Evolutionary conservation across 768 basidiomycete genomes (phyloP).

Genomic region (Hydnomerulius pinastri): DNA sequence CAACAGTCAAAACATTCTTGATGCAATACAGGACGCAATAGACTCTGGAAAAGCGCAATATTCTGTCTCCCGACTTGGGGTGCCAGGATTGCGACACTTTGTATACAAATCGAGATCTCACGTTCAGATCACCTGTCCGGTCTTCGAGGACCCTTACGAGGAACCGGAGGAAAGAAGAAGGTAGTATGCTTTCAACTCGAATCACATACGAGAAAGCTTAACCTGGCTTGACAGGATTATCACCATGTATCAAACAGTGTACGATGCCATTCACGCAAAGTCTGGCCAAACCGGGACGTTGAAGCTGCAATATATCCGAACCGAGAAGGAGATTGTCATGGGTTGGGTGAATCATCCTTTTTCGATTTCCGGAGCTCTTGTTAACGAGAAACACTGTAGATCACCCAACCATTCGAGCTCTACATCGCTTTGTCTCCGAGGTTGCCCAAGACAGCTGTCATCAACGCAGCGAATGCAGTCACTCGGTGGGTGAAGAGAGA

Average conservation of each 20-base stretch:
- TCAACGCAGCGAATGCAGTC: conserved; percentile 87
- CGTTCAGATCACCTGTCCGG: conserved; percentile 87
- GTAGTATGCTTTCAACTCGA: conserved; percentile 36
- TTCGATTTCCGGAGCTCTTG: not conserved
- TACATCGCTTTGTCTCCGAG: conserved; percentile 82
- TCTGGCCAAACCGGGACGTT: conserved; percentile 79
- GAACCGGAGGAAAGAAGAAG: conserved; percentile 58
- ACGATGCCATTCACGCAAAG: conserved; percentile 89
- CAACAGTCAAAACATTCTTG: conserved; percentile 55
- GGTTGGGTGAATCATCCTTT: conserved; percentile 75
- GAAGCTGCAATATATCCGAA: conserved; percentile 86
- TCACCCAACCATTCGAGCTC: conserved; percentile 91
- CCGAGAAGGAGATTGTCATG: conserved; percentile 85
- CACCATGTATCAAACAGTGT: conserved; percentile 84
- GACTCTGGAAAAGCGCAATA: conserved; percentile 58
- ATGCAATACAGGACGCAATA: conserved; percentile 51
- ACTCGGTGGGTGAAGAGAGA: conserved; percentile 91
- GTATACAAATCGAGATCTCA: conserved; percentile 88
- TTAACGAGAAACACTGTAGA: conserved; percentile 44
- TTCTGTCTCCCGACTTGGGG: conserved; percentile 71
- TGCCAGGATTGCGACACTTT: conserved; percentile 92
- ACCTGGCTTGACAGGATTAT: conserved; percentile 53
- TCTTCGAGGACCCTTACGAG: conserved; percentile 87
- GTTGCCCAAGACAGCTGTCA: conserved; percentile 84
- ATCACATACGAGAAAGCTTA: conserved; percentile 8